Conservation (phyloP, 192 early-diverging fungal species). For the Coemansia furcata region DNA sequence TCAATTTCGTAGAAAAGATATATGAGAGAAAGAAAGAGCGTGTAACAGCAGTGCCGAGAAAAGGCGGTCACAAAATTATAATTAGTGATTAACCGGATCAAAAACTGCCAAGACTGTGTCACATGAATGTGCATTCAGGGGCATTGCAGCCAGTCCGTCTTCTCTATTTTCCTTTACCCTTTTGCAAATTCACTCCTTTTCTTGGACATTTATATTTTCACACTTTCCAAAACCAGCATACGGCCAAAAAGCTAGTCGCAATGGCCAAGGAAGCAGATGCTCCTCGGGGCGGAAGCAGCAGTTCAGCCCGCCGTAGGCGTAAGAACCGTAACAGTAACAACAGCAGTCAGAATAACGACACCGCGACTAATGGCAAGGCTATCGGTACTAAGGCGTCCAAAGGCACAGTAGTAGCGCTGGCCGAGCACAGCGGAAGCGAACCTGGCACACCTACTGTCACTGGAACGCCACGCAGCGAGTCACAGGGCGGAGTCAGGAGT, state of each 20-base stretch:
- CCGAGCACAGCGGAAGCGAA: not conserved
- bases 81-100: not conserved
- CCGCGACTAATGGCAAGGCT: not conserved
- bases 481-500: not conserved
- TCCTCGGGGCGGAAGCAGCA: not conserved
- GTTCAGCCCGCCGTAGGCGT: not conserved
- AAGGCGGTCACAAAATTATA: not conserved
- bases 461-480: constrained; percentile 18
- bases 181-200: not conserved
- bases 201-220: not conserved
- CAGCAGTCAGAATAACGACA: constrained; percentile 1
- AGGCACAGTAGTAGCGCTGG: not conserved
- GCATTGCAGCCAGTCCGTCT: not conserved
- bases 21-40: not conserved
- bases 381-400: not conserved
- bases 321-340: not conserved
- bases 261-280: not conserved
- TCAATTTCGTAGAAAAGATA: not conserved
- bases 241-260: not conserved
- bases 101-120: not conserved
- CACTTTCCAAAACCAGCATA: not conserved
- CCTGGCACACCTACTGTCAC: constrained; percentile 23
- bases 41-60: not conserved
- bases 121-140: constrained; percentile 2
- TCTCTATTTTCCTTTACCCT: not conserved